Conservation (phyloP, 139 green algal genomes). For the Picochlorum sp. region DNA sequence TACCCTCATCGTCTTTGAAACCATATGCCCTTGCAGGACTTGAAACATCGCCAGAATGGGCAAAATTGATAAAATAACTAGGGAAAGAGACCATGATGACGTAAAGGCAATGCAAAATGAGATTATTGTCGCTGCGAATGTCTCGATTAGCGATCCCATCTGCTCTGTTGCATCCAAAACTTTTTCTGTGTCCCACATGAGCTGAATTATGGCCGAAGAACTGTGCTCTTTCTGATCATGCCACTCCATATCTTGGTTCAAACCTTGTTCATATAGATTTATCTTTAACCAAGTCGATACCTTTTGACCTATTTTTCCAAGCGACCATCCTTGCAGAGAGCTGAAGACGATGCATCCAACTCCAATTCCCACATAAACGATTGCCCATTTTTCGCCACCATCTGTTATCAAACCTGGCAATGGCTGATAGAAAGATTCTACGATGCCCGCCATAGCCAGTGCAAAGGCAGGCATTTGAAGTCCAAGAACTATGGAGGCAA, state of each 20-base stretch:
- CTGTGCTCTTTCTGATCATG: conserved; percentile 38
- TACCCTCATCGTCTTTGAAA: no score
- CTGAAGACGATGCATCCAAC: conserved; percentile 21
- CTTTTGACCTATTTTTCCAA: conserved; percentile 36
- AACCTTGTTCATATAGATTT: conserved; percentile 40
- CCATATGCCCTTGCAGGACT: neutral
- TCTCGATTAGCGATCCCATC: neutral
- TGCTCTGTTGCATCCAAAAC: neutral
- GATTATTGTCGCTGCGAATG: neutral
- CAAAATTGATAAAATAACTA: neutral
- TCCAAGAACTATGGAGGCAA: conserved; percentile 28
- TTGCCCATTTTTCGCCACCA: conserved; percentile 31
- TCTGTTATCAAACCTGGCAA: conserved; percentile 4
- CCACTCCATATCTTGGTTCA: conserved; percentile 28
- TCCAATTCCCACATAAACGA: conserved; percentile 56
- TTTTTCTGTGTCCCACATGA: conserved; percentile 42
- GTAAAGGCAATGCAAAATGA: neutral
- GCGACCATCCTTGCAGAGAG: conserved; percentile 23
- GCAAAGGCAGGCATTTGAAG: conserved; percentile 52
- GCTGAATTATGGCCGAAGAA: conserved; percentile 39
- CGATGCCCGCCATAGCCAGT: conserved; percentile 38
- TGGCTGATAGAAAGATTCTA: conserved; percentile 26
- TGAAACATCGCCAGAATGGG: neutral
- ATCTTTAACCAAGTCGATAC: conserved; percentile 42
- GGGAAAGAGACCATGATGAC: neutral